These are phyloP conservation scores for Kuraishia hungarica DNA, from an alignment of 805 yeast species.

Conservation along the genomic window DNA sequence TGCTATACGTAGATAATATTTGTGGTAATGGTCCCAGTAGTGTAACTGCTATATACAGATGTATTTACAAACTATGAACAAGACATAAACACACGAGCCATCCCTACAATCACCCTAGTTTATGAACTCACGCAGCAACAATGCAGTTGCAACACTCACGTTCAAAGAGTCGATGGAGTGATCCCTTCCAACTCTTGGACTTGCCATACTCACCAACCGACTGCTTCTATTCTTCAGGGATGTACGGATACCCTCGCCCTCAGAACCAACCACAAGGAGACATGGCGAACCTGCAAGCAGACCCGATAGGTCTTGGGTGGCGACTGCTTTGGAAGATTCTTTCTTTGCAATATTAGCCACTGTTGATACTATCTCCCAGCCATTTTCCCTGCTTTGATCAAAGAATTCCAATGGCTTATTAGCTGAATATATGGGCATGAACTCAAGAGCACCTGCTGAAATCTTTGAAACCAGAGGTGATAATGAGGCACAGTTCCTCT, in stretches of 20 bases:
- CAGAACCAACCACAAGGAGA: conserved; percentile 74
- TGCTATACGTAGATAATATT: neutral
- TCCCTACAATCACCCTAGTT: neutral
- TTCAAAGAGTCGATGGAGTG: conserved; percentile 66
- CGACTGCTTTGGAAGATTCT: conserved; percentile 25
- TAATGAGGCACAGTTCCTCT: conserved; percentile 61
- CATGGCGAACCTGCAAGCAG: conserved; percentile 46
- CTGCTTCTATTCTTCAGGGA: conserved; percentile 53
- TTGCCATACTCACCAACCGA: conserved; percentile 31
- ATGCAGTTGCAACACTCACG: conserved; percentile 84
- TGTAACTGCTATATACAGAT: neutral
- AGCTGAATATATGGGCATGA: conserved; percentile 50
- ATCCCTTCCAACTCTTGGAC: conserved; percentile 15
- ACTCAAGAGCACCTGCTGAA: conserved; percentile 79
- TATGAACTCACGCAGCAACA: conserved; percentile 33
- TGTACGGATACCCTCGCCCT: conserved; percentile 75
- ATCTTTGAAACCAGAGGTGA: conserved; percentile 76
- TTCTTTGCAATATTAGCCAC: conserved; percentile 29
- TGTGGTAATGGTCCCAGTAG: no score
- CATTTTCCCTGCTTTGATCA: conserved; percentile 41
- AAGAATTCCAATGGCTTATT: conserved; percentile 57
- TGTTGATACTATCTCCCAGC: conserved; percentile 70
- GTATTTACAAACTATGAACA: neutral
- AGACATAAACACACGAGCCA: neutral
- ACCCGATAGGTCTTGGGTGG: conserved; percentile 31